Evolutionary conservation across 2,329 filamentous ascomycete genomes (phyloP).

Genomic region (Aspergillus felis): DNA sequence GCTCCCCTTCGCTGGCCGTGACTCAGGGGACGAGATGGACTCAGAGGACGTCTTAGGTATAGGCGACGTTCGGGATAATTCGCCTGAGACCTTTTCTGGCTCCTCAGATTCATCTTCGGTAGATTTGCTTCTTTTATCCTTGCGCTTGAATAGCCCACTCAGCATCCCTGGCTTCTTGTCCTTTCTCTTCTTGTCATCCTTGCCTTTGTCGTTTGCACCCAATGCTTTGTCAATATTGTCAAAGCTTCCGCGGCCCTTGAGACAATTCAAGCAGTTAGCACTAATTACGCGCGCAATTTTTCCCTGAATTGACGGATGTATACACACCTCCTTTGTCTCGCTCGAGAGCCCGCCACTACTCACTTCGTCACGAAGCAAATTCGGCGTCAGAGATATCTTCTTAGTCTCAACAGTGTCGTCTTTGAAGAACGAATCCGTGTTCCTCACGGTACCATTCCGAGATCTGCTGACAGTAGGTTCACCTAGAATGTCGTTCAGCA

Average conservation of each 20-base stretch:
- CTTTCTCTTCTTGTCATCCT: conserved; percentile 74
- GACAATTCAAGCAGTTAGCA: conserved; percentile 21
- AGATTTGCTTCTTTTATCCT: conserved; percentile 57
- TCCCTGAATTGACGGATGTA: too few relatives aligned
- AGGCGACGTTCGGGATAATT: conserved; percentile 46
- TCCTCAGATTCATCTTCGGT: conserved; percentile 45
- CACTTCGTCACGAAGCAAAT: conserved; percentile 78
- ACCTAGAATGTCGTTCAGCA: conserved; percentile 20
- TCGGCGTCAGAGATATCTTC: conserved; percentile 95
- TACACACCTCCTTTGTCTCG: conserved; percentile 39
- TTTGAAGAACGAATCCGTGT: conserved; percentile 96
- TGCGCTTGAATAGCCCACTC: conserved; percentile 64
- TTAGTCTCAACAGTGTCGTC: conserved; percentile 93
- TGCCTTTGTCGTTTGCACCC: conserved; percentile 58
- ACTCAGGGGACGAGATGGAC: conserved; percentile 36
- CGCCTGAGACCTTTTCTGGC: conserved; percentile 60
- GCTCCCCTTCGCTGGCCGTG: conserved; percentile 27
- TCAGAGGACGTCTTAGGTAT: conserved; percentile 45
- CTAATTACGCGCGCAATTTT: background rate
- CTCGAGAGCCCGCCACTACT: conserved; percentile 21
- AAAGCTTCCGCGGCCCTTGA: conserved; percentile 62
- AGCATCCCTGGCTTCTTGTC: conserved; percentile 69
- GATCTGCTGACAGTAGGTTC: conserved; percentile 50
- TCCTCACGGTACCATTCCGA: conserved; percentile 79
- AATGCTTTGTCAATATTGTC: conserved; percentile 71